Conservation (phyloP, 2,329 filamentous ascomycete genomes). For the Fusarium anthophilum region DNA sequence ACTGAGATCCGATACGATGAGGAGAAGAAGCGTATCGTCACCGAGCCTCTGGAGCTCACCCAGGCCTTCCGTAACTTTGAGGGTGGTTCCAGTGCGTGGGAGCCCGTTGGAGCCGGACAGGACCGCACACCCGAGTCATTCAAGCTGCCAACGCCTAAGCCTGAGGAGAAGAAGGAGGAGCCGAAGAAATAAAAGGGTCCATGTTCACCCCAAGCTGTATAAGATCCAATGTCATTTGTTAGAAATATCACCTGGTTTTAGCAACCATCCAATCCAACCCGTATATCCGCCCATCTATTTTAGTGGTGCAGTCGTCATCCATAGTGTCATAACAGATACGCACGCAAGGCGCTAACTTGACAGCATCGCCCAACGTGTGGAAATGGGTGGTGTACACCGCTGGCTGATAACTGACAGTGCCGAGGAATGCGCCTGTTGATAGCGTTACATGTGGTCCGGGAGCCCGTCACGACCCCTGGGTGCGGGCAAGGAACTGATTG, state of each 20-base stretch:
- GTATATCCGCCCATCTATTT: conserved; percentile 5
- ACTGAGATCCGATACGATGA: conserved; percentile 98
- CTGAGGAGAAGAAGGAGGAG: conserved; percentile 90
- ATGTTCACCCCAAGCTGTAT: conserved; percentile 41
- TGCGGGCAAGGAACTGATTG: conserved; percentile 34
- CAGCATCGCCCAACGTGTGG: conserved; percentile 10
- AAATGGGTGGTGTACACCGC: conserved; percentile 9
- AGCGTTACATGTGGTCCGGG: conserved; percentile 30
- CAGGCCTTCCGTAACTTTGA: conserved; percentile 99
- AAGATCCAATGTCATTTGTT: conserved; percentile 44
- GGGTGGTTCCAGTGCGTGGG: conserved; percentile 79
- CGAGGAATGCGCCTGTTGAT: conserved; percentile 24
- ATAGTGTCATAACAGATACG: conserved; percentile 14
- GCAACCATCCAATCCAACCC: conserved; percentile 12
- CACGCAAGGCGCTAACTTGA: conserved; percentile 4
- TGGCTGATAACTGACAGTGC: conserved; percentile 16
- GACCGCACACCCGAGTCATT: conserved; percentile 87
- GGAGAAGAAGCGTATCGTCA: conserved; percentile 99
- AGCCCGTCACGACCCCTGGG: conserved; percentile 13
- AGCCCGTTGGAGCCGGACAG: conserved; percentile 72
- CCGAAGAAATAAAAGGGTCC: conserved; percentile 79
- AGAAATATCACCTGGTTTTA: conserved; percentile 45
- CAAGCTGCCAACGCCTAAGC: conserved; percentile 94
- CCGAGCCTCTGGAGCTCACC: conserved; percentile 95
- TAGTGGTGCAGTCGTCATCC: conserved; percentile 11